Base-by-base conservation (phyloP, 75 land plant species). In the Cupressus sempervirens region DNA sequence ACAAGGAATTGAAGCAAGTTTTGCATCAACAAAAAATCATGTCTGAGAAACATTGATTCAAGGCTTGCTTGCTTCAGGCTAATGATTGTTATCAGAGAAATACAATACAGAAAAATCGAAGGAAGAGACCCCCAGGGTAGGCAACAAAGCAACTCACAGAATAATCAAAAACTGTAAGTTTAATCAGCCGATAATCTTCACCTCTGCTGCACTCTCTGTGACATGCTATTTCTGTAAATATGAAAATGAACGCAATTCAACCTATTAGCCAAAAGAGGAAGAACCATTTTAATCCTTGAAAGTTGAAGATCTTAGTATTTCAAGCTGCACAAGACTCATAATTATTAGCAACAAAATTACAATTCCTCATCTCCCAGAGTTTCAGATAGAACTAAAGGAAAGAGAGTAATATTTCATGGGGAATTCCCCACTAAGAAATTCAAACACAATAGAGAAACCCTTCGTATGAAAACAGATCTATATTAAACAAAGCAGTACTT, bases 181-280 rank as follows among this genome's bases (percentile, higher is more conserved):
- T 93, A 80, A 97, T 87, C 87, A 97, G 79, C 48, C 97, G 95
- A 76, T 93, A 96, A 84, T 97, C 99, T 88, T 97, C 99, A 58
- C 98, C 99, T 88, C 95, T 93, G 88, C 99, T 97, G 92, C 99
- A 97, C 83, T 97, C 99, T 85, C 96, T 91, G 76, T 94, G 94
- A 86, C 99, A 97, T 36, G 87, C 87, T 52, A 97, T 83, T 85
- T 97, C 99, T 97, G 89, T 70, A 9, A 77, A 15, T 35, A 9
- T n/a, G 87, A 80, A 30, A 80, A 46, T 72, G 14, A 58, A 86
- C 81, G 32, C 15, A 32, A 72, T 72, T 14, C 14, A 45, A 79
- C 45, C 79, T 34, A 48, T 43, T 12, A 79, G 81, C 52, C 16
- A 43, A 79, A 79, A 43, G 13, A 41, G 29, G 3, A 79, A 79